phyloP scores from a whole-genome alignment of 352 stramenopile species.

The Globisporangium splendens region DNA sequence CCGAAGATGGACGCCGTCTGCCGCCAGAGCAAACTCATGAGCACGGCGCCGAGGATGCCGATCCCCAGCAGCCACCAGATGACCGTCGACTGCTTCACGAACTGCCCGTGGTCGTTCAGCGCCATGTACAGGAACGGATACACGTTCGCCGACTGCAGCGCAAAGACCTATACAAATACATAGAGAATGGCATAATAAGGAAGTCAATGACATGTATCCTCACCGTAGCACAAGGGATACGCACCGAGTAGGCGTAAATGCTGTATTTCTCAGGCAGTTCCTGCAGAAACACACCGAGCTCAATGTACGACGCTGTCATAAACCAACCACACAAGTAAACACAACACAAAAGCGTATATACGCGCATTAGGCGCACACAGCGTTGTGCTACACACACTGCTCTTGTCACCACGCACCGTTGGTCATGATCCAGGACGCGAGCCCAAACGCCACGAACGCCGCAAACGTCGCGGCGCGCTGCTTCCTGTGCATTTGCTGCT shows the following conservation, averaged over 20 bases:
- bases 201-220: too few relatives aligned
- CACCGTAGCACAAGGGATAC: too few relatives aligned
- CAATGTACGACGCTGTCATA: slow-evolving; percentile 51
- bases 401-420: slow-evolving; percentile 30
- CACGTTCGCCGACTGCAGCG: slow-evolving; percentile 64
- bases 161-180: slow-evolving; percentile 34
- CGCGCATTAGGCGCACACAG: too few relatives aligned
- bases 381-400: too few relatives aligned
- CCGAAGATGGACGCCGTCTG: slow-evolving; percentile 49
- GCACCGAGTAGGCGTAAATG: slow-evolving; percentile 68
- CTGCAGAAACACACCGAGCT: slow-evolving; percentile 53
- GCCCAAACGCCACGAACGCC: slow-evolving; percentile 53
- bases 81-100: slow-evolving; percentile 31
- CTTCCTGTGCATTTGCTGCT: background rate
- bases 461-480: slow-evolving; percentile 30
- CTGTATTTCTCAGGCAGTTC: slow-evolving; percentile 57
- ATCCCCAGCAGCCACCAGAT: slow-evolving; percentile 60
- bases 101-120: slow-evolving; percentile 42
- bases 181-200: background rate
- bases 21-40: slow-evolving; percentile 58
- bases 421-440: slow-evolving; percentile 67
- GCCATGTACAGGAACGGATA: slow-evolving; percentile 72
- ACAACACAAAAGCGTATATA: too few relatives aligned
- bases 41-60: slow-evolving; percentile 39
- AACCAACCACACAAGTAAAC: background rate